Evolutionary conservation across 2,329 filamentous ascomycete genomes (phyloP), one percentile per base, ranked within the genome.

Genomic region (Penicillium sp.): DNA sequence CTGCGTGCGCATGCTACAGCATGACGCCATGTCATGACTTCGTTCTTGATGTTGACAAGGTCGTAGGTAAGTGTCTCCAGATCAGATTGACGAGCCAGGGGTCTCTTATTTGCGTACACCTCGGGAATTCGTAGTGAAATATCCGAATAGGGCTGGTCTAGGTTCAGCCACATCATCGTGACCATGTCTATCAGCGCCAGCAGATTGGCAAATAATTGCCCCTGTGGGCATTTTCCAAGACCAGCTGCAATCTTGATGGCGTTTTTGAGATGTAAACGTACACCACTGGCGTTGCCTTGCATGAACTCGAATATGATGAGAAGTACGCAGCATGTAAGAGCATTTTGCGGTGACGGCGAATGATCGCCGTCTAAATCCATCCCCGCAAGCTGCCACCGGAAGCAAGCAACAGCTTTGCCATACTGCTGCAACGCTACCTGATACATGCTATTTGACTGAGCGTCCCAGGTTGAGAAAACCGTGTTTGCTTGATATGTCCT

Each of bases 241-340:
- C 38, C 9, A 5, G 38, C 45, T 26, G n/a, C 21, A 28, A 47
- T 5, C 8, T 28, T 52, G 7, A 30, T n/a, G 5, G 49, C 49
- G 18, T 52, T 52, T 3, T 14, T 18, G 3, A 52, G 49, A 43
- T 52, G 49, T 20, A 43, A 18, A 42, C 11, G 49, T 3, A 43
- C 35, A 6, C 49, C 49, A 43, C 26, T 18, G 24, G 49, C 35
- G 23, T 52, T 52, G 40, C 49, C 49, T 11, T 52, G 49, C 38
- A 52, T 24, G 23, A 52, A 52, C 24, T 52, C 49, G 11, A 52
- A 52, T 18, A 52, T 16, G 18, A 43, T 52, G 9, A 52, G 49
- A 1, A 52, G 49, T 7, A 52, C 20, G 16, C 49, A 52, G 24
- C 49, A 52, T 8, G 49, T 23, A n/a, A 23, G 49, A 16, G 38